These are phyloP conservation scores for Cadophora sp. DNA, from an alignment of 2,329 filamentous ascomycete genomes.

Conservation along the genomic window DNA sequence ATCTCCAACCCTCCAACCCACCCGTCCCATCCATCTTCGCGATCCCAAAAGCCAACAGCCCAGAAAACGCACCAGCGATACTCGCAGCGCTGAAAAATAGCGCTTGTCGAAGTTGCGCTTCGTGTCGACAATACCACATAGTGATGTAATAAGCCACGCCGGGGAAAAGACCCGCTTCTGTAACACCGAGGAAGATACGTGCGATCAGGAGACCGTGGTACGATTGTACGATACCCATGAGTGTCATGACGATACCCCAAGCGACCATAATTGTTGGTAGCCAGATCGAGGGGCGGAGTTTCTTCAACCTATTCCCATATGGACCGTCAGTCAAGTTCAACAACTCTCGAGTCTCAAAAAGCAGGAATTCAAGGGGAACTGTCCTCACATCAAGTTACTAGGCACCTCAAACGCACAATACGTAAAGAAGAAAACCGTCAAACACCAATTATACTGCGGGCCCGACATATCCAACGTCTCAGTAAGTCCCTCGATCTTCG, in stretches of 20 bases:
- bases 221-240: constrained; percentile 66
- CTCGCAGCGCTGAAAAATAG: constrained; percentile 49
- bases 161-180: constrained; percentile 44
- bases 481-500: constrained; percentile 27
- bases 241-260: constrained; percentile 51
- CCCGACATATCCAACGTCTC: constrained; percentile 27
- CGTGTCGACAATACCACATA: constrained; percentile 27
- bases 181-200: constrained; percentile 67
- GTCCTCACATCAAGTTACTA: constrained; percentile 52
- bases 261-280: constrained; percentile 48
- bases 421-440: constrained; percentile 62
- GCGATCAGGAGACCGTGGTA: constrained; percentile 66
- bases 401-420: constrained; percentile 57
- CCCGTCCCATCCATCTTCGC: constrained; percentile 54
- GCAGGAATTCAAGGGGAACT: too few relatives aligned
- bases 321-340: neutral
- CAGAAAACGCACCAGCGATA: constrained; percentile 53
- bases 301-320: constrained; percentile 51
- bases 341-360: too few relatives aligned
- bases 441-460: constrained; percentile 34
- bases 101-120: constrained; percentile 15
- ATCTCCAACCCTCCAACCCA: constrained; percentile 54
- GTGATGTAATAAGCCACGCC: constrained; percentile 27
- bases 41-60: constrained; percentile 53
- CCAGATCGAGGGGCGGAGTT: constrained; percentile 59